These are phyloP conservation scores for Hygrophorus pudorinus DNA, from an alignment of 768 basidiomycete species.

Conservation along the genomic window DNA sequence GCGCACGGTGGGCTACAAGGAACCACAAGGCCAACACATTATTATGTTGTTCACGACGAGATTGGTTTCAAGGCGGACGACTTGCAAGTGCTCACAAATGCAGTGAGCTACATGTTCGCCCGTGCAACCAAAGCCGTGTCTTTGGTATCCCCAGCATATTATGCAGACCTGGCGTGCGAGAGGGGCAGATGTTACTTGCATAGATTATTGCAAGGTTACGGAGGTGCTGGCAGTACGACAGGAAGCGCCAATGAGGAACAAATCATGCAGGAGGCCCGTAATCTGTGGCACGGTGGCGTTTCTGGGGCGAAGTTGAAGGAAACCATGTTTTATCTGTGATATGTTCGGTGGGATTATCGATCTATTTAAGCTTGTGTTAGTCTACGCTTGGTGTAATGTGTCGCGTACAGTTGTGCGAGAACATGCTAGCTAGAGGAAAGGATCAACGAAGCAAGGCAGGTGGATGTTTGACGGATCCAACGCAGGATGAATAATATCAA, in stretches of 20 bases:
- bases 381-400: too few relatives aligned
- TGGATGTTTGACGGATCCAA: too few relatives aligned
- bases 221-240: slow-evolving; percentile 21
- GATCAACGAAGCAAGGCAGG: too few relatives aligned
- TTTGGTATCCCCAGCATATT: slow-evolving; percentile 73
- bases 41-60: slow-evolving; percentile 76
- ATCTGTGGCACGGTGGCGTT: slow-evolving; percentile 50
- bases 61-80: slow-evolving; percentile 58
- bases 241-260: slow-evolving; percentile 35
- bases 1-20: slow-evolving; percentile 74
- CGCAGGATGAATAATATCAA: too few relatives aligned
- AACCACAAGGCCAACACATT: slow-evolving; percentile 67
- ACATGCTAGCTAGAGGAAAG: too few relatives aligned
- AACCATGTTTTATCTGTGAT: slow-evolving; percentile 72
- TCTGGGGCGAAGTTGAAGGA: slow-evolving; percentile 39
- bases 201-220: slow-evolving; percentile 50
- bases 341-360: too few relatives aligned
- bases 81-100: slow-evolving; percentile 62
- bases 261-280: slow-evolving; percentile 42
- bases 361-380: too few relatives aligned
- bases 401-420: too few relatives aligned
- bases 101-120: slow-evolving; percentile 70
- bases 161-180: slow-evolving; percentile 62
- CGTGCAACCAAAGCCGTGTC: slow-evolving; percentile 85
- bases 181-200: slow-evolving; percentile 67